Evolutionary conservation across 805 yeast species (phyloP).

Genomic region (Torulaspora delbrueckii): DNA sequence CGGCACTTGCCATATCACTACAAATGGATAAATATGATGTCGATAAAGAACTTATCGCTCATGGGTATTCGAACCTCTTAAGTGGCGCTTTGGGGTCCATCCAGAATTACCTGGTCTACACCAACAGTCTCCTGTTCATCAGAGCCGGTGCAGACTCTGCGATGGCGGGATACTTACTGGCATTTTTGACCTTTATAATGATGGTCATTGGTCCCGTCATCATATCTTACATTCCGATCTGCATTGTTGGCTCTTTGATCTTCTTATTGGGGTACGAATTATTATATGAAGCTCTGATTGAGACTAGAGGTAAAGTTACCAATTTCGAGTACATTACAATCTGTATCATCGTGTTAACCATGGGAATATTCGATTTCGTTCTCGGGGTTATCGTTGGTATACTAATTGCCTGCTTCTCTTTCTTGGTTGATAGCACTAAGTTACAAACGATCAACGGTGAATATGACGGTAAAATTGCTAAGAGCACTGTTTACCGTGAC

Average conservation of each 20-base stretch:
- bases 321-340: constrained; percentile 81
- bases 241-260: constrained; percentile 92
- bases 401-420: constrained; percentile 86
- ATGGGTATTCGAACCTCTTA: constrained; percentile 82
- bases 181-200: constrained; percentile 70
- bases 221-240: constrained; percentile 91
- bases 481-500: constrained; percentile 89
- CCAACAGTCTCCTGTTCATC: constrained; percentile 86
- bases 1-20: constrained; percentile 88
- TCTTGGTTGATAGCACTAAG: constrained; percentile 87
- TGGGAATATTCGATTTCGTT: constrained; percentile 96
- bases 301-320: constrained; percentile 72
- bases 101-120: constrained; percentile 91
- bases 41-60: constrained; percentile 89
- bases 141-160: constrained; percentile 92
- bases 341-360: constrained; percentile 77
- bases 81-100: constrained; percentile 84
- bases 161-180: constrained; percentile 84
- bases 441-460: constrained; percentile 76
- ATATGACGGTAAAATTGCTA: constrained; percentile 81
- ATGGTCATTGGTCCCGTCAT: constrained; percentile 87
- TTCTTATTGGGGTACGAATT: constrained; percentile 88
- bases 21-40: constrained; percentile 82
- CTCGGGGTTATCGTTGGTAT: constrained; percentile 89
- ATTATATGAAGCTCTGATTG: constrained; percentile 77